Evolutionary conservation across 2,329 filamentous ascomycete genomes (phyloP).

Genomic region (Colletotrichum lindemuthianum): DNA sequence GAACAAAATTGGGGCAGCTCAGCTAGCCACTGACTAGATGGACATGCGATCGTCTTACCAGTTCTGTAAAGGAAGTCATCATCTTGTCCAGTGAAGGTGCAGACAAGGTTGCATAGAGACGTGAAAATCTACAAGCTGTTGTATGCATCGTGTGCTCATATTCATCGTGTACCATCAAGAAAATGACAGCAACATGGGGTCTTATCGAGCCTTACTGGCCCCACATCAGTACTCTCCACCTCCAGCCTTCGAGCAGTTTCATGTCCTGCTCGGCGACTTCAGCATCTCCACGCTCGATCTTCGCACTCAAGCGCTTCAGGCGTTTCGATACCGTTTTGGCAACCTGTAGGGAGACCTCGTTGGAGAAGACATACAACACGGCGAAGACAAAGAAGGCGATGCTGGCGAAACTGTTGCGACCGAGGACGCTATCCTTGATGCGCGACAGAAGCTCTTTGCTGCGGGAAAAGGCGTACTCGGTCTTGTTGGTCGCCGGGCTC

Average conservation of each 20-base stretch:
- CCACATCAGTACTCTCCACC: constrained; percentile 65
- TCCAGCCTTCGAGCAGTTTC: constrained; percentile 62
- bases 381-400: constrained; percentile 66
- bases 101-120: too few relatives aligned
- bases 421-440: constrained; percentile 57
- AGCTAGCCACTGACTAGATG: too few relatives aligned
- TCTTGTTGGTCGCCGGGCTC: constrained; percentile 55
- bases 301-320: constrained; percentile 57
- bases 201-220: constrained; percentile 37
- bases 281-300: constrained; percentile 59
- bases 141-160: constrained; percentile 12
- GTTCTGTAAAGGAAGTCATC: too few relatives aligned
- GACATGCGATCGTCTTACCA: too few relatives aligned
- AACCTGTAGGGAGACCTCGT: constrained; percentile 66
- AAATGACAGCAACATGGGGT: not conserved
- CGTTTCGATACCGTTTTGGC: constrained; percentile 62
- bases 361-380: constrained; percentile 67
- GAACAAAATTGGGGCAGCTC: too few relatives aligned
- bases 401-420: constrained; percentile 57
- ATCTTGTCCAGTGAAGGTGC: too few relatives aligned
- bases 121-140: too few relatives aligned
- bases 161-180: not conserved
- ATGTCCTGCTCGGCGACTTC: constrained; percentile 60
- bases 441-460: constrained; percentile 61
- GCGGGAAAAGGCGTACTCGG: constrained; percentile 66